phyloP scores from a whole-genome alignment of 768 basidiomycete genomes.

The Mycena chlorophos region DNA sequence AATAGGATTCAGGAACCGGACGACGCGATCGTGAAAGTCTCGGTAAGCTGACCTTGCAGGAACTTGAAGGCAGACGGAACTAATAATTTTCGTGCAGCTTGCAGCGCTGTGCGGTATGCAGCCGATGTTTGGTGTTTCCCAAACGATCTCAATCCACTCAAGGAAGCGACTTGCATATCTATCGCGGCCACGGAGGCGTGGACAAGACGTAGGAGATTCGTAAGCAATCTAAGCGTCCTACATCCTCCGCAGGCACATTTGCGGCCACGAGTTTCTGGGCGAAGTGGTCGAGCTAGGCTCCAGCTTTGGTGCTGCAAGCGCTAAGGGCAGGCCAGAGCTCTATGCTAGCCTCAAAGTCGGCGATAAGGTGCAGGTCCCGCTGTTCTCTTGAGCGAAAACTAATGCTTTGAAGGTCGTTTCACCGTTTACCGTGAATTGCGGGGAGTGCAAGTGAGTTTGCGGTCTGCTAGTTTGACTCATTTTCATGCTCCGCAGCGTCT shows the following conservation, averaged over 20 bases:
- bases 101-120: slow-evolving; percentile 60
- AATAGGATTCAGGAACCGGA: slow-evolving; percentile 68
- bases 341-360: slow-evolving; percentile 68
- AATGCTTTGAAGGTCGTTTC: slow-evolving; percentile 51
- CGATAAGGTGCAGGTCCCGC: slow-evolving; percentile 51
- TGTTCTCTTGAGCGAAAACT: neutral
- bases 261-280: slow-evolving; percentile 80
- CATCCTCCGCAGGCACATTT: slow-evolving; percentile 48
- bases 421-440: slow-evolving; percentile 79
- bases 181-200: slow-evolving; percentile 61
- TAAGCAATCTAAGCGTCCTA: neutral
- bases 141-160: slow-evolving; percentile 1
- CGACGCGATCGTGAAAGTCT: slow-evolving; percentile 77
- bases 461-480: neutral
- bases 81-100: slow-evolving; percentile 41
- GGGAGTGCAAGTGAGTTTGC: slow-evolving; percentile 74
- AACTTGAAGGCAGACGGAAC: slow-evolving; percentile 1
- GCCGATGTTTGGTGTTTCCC: slow-evolving; percentile 1
- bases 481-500: slow-evolving; percentile 48
- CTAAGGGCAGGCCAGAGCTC: slow-evolving; percentile 54
- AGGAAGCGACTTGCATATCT: slow-evolving; percentile 75
- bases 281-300: slow-evolving; percentile 67
- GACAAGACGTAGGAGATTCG: slow-evolving; percentile 47
- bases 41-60: slow-evolving; percentile 38
- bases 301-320: slow-evolving; percentile 45